phyloP scores from a whole-genome alignment of 176 grass and related monocot genomes.

The Avena eriantha region DNA sequence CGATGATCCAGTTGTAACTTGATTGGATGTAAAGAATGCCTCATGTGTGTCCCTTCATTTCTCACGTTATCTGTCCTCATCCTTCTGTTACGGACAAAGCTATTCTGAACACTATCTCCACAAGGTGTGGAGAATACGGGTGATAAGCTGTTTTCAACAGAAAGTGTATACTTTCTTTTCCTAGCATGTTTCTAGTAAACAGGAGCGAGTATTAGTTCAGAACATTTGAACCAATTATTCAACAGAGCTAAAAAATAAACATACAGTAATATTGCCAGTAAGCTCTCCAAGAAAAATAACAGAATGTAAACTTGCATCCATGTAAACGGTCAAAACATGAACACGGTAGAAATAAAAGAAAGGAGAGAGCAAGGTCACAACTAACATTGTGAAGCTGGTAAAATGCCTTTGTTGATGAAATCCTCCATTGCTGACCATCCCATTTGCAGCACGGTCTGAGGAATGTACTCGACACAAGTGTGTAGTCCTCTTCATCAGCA shows the following conservation, averaged over 20 bases:
- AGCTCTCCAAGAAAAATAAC: neutral
- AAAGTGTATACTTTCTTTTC: slow-evolving; percentile 9
- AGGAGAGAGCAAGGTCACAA: neutral
- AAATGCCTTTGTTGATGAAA: slow-evolving; percentile 31
- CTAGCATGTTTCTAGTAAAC: slow-evolving; percentile 28
- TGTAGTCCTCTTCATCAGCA: slow-evolving; percentile 21
- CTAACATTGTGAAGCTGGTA: neutral
- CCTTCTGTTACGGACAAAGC: slow-evolving; percentile 23
- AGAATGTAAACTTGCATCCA: slow-evolving; percentile 28
- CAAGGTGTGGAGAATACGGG: neutral
- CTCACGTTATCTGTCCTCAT: neutral
- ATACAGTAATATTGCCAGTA: neutral
- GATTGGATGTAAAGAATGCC: neutral
- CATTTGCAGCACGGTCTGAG: slow-evolving; percentile 25
- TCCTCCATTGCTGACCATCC: slow-evolving; percentile 20
- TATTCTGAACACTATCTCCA: neutral
- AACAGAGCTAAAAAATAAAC: neutral
- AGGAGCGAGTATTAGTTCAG: slow-evolving; percentile 9
- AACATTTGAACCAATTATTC: slow-evolving; percentile 8
- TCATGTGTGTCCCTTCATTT: neutral
- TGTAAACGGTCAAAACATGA: neutral
- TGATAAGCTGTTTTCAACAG: slow-evolving; percentile 1
- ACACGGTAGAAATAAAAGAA: neutral
- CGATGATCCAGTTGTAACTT: neutral
- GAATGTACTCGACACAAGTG: slow-evolving; percentile 26